These are phyloP conservation scores for Saccharomycopsis crataegensis DNA, from an alignment of 1,139 yeast genomes.

Conservation along the genomic window DNA sequence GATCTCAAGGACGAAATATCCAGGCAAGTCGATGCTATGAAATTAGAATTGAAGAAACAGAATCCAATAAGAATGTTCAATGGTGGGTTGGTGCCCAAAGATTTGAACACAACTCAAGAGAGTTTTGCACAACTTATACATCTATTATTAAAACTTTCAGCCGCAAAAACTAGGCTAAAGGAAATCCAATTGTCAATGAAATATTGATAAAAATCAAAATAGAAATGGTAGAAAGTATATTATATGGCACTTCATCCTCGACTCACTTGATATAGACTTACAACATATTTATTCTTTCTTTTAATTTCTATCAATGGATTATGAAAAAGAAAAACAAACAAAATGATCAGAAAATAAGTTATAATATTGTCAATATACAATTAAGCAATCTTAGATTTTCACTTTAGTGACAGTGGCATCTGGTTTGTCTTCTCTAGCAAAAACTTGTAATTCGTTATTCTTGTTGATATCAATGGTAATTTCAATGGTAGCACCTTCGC, in stretches of 20 bases:
- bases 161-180: constrained; percentile 1
- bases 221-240: too few relatives aligned
- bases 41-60: neutral
- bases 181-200: neutral
- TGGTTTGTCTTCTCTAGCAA: constrained; percentile 75
- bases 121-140: constrained; percentile 1
- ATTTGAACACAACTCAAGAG: constrained; percentile 7
- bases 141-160: neutral
- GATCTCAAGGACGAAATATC: neutral
- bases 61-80: constrained; percentile 19
- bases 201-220: too few relatives aligned
- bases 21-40: neutral
- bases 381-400: constrained; percentile 22
- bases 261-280: too few relatives aligned
- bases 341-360: neutral
- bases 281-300: too few relatives aligned
- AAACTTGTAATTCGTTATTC: constrained; percentile 74
- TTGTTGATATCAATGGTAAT: constrained; percentile 76
- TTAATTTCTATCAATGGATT: neutral
- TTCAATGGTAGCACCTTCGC: constrained; percentile 65
- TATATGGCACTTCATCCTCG: too few relatives aligned
- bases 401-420: constrained; percentile 35
- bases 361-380: neutral
- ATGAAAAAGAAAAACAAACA: neutral
- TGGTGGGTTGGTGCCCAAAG: constrained; percentile 19